Base-by-base conservation (phyloP, 148 eudicot species). In the Drosera capensis region DNA sequence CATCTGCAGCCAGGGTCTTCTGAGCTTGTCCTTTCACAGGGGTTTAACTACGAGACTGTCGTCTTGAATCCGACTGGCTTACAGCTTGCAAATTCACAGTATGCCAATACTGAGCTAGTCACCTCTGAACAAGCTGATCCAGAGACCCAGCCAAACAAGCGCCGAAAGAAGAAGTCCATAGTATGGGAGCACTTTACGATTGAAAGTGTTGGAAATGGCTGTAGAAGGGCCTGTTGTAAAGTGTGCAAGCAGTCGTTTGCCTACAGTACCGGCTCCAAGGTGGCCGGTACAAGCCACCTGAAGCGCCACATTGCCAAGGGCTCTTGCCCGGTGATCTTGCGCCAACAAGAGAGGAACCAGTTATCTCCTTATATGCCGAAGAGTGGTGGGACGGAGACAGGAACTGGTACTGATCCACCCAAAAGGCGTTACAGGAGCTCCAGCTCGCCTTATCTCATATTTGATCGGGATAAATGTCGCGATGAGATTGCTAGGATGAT, bases 281-380 rank as follows among this genome's bases (percentile, higher is more conserved):
- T 73, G 19, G 84, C 84, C 7, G 92, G 92, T 14, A 81, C 92
- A 3, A 81, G 92, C 57, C 92, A 81, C 60, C 67, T 81, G 22
- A 81, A 81, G 47, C 80, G 92, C 12, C 92, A 81, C 59, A 77
- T 81, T 25, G 84, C 92, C 43, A 81, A 74, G 58, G 92, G 92
- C 5, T 52, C 78, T 2, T 81, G 92, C 55, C 77, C 78, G 7
- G 72, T 72, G 29, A 52, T 67, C 42, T 63, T 80, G 4, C 79
- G 88, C 25, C 80, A 75, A 38, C 79, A 58, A 40, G 79, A 73
- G 46, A 68, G 41, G 45, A 66, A 42, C 41, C 77, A 60, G 28
- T 25, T 62, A 3, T 58, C 70, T 14, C 72, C 88, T 0, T 57
- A 59, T 43, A 62, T 63, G 52, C 55, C 82, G 3, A 67, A 63